Evolutionary conservation across 306 rosid genomes (phyloP).

Genomic region (Hippophae tibetana): DNA sequence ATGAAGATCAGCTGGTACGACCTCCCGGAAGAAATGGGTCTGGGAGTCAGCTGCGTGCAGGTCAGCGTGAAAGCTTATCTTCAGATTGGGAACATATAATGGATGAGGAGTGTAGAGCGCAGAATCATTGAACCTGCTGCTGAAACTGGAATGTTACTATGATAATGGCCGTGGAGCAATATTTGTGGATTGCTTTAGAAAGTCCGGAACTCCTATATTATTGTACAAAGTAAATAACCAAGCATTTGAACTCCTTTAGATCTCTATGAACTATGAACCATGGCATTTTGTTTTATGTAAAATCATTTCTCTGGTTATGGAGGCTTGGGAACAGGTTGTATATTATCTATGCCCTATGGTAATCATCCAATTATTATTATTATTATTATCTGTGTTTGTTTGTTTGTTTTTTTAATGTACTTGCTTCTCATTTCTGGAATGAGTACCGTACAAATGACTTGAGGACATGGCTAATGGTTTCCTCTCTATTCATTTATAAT

Average conservation of each 20-base stretch:
- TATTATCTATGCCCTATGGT: no score
- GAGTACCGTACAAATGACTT: no score
- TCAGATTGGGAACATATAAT: slow-evolving; percentile 82
- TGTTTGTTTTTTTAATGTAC: no score
- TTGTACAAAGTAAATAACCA: background rate
- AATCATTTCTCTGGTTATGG: no score
- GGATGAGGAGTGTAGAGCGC: slow-evolving; percentile 42
- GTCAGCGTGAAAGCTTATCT: slow-evolving; percentile 36
- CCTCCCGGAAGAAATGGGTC: slow-evolving; percentile 14
- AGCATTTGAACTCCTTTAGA: background rate
- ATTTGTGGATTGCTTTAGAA: background rate
- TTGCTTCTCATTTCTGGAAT: no score
- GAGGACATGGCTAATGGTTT: no score
- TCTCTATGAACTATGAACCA: background rate
- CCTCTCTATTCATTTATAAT: no score
- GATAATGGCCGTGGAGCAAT: background rate
- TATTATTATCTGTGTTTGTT: no score
- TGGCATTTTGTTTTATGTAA: background rate
- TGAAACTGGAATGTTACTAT: slow-evolving; percentile 4
- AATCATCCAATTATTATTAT: no score
- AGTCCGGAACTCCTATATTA: no score
- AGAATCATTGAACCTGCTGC: slow-evolving; percentile 19
- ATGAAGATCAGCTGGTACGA: slow-evolving; percentile 24
- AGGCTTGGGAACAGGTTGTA: no score
- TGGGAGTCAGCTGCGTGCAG: slow-evolving; percentile 24